These are phyloP conservation scores for Populus hybrid DNA, from an alignment of 441 rosid species.

Conservation along the genomic window DNA sequence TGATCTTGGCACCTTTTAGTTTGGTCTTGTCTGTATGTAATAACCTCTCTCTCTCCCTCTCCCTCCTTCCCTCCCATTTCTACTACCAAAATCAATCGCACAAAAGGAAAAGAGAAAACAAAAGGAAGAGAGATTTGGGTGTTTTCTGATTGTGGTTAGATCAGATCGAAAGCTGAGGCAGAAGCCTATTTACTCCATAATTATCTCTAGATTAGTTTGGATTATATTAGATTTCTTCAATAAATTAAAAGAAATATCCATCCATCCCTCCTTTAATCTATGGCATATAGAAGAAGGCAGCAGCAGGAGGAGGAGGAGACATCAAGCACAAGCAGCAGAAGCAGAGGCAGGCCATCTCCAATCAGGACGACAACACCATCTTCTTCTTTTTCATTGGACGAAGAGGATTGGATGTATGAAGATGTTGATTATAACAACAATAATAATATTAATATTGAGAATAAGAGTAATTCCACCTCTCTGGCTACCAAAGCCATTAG, in stretches of 20 bases:
- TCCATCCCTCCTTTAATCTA: conserved; percentile 2
- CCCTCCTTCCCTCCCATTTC: too few species aligned
- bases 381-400: not conserved
- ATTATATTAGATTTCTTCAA: not conserved
- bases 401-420: conserved; percentile 4
- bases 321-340: not conserved
- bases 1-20: not conserved
- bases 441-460: conserved; percentile 12
- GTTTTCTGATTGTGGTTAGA: not conserved
- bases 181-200: not conserved
- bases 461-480: conserved; percentile 28
- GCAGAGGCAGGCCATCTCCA: not conserved
- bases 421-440: not conserved
- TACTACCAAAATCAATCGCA: not conserved
- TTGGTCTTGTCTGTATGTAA: not conserved
- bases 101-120: not conserved
- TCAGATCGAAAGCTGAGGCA: not conserved
- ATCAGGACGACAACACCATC: not conserved
- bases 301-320: conserved; percentile 8
- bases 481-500: conserved; percentile 78
- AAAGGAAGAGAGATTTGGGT: not conserved
- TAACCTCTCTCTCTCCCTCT: not conserved
- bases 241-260: not conserved
- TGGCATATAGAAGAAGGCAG: conserved; percentile 41
- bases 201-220: not conserved